Base-by-base conservation (phyloP, 441 rosid species). In the Gossypium gossypioides region DNA sequence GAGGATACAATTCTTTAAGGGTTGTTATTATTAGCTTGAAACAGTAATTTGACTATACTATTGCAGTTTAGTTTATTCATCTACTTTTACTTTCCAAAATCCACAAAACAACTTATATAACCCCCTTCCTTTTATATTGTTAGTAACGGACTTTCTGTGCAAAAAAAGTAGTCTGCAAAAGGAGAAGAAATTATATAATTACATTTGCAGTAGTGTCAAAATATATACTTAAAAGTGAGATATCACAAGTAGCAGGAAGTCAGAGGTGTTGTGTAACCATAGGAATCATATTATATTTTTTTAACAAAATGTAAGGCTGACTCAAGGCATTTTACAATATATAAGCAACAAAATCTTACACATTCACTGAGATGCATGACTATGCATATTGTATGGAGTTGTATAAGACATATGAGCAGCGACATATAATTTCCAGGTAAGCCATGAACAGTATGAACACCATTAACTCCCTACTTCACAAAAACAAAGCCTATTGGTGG, bases 81-180 rank as follows among this genome's bases (percentile, higher is more conserved):
- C 68, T 40, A 64, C 32, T 10, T 64, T 37, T 64, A 40, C 52
- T 63, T 64, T 40, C 52, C 32, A 64, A 61, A 63, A 40, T 40
- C 52, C 21, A 62, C 50, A 62, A 34, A 62, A 37, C 51, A 46
- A 62, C 27, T 10, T 40, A 40, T 19, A 63, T 10, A 40, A 19
- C 68, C 7, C 5, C 18, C 48, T 18, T 63, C 51, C 52, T 4
- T 62, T 15, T 34, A 16, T 18, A 34, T 34, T 24, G 62, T 61
- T 34, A 61, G 48, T 13, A 37, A 32, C 48, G 1, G 13, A 60
- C 12, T 60, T 29, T 60, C 65, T 3, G 18, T 6, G 22, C 22
- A 7, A 60, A 60, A 6, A 32, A 7, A 29, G 29, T 37, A 5
- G 19, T 27, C 65, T 1, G 21, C 12, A 61, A 61, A 32, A 7